Conservation (phyloP, 2,329 filamentous ascomycete species). For the Coniochaeta prunicola region DNA sequence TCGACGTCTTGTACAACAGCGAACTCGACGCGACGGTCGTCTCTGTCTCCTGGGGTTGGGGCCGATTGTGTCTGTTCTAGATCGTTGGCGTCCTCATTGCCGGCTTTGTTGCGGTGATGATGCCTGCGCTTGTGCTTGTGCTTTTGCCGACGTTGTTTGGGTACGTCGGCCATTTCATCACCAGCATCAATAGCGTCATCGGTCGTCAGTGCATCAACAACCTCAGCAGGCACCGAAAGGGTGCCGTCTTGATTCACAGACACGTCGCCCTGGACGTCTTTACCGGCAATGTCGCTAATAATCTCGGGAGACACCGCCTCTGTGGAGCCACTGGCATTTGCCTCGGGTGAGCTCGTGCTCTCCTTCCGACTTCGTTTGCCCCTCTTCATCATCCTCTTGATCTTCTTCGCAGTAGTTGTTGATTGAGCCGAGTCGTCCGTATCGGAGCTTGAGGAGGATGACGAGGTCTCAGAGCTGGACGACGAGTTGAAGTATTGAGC, state of each 20-base stretch:
- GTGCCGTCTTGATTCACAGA: background rate
- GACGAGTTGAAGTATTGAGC: conserved; percentile 56
- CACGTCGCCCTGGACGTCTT: background rate
- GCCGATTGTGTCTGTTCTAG: background rate
- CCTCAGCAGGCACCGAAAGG: conserved; percentile 3
- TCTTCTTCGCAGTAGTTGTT: conserved; percentile 46
- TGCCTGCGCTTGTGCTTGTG: conserved; percentile 29
- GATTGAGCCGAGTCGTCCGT: conserved; percentile 44
- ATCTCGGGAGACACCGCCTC: background rate
- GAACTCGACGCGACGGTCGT: conserved; percentile 35
- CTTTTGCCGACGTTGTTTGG: conserved; percentile 10
- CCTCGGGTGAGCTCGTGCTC: conserved; percentile 23
- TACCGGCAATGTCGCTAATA: background rate
- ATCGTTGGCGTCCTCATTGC: background rate
- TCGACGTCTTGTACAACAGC: conserved; percentile 24
- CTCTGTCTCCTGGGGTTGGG: conserved; percentile 10
- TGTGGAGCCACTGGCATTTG: background rate
- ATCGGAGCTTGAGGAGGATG: conserved; percentile 44
- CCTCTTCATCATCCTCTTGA: conserved; percentile 54
- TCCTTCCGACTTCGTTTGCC: conserved; percentile 57
- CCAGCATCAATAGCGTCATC: conserved; percentile 2
- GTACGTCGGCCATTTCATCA: conserved; percentile 13
- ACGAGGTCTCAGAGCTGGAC: conserved; percentile 24
- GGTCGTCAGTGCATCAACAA: conserved; percentile 7
- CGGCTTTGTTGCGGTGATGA: conserved; percentile 23